A percentile compares a stretch with the other conserved stretches of the same genome.
phyloP scores from a whole-genome alignment of 352 stramenopile genomes.

The Pythium pectinolyticum region DNA sequence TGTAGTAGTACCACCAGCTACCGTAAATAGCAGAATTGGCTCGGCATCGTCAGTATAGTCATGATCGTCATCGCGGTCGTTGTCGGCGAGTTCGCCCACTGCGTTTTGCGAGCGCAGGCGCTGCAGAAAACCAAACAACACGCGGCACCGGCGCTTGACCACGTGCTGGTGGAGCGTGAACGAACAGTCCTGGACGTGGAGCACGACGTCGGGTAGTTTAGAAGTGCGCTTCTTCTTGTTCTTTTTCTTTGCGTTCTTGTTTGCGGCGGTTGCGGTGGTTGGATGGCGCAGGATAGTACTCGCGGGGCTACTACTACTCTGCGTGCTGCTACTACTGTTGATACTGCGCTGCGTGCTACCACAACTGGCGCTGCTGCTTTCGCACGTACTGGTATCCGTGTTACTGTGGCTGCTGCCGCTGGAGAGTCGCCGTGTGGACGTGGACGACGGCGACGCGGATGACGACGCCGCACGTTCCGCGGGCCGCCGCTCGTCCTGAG shows the following conservation, averaged over 20 bases:
- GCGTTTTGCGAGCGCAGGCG: slow-evolving; percentile 23
- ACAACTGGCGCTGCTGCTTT: slow-evolving; percentile 13
- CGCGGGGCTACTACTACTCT: slow-evolving; percentile 10
- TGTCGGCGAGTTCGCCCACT: background rate
- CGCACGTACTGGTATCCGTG: too few relatives aligned
- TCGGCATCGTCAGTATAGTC: slow-evolving; percentile 1
- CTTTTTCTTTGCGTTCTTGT: background rate
- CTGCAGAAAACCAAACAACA: slow-evolving; percentile 39
- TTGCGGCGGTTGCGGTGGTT: too few relatives aligned
- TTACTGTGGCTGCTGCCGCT: slow-evolving; percentile 5
- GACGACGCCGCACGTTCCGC: background rate
- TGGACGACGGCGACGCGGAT: background rate
- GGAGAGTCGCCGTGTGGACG: slow-evolving; percentile 13
- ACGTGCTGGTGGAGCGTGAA: slow-evolving; percentile 43
- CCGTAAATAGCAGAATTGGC: background rate
- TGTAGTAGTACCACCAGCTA: too few relatives aligned
- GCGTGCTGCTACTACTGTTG: slow-evolving; percentile 13
- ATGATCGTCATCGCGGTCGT: background rate
- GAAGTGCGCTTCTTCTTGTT: slow-evolving; percentile 22
- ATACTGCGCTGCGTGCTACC: slow-evolving; percentile 15
- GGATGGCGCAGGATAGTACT: too few relatives aligned
- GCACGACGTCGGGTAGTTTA: slow-evolving; percentile 38
- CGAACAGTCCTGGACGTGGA: slow-evolving; percentile 54
- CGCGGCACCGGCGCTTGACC: slow-evolving; percentile 36
- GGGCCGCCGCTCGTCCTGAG: slow-evolving; percentile 12